phyloP scores from a whole-genome alignment of 805 yeast genomes.

The Kregervanrija fluxuum region DNA sequence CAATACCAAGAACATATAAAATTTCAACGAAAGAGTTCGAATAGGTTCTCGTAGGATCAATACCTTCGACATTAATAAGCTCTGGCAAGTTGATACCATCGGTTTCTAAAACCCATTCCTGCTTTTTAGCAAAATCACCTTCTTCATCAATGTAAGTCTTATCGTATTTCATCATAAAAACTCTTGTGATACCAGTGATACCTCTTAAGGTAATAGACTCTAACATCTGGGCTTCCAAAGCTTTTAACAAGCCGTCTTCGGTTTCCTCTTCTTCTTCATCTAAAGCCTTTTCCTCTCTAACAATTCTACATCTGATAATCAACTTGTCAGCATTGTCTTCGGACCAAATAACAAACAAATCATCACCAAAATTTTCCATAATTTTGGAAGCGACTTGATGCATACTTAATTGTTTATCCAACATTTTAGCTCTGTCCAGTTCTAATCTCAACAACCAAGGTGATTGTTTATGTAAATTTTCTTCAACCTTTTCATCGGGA shows the following conservation, averaged over 20 bases:
- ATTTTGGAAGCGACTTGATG: constrained; percentile 96
- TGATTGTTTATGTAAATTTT: constrained; percentile 86
- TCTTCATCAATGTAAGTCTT: constrained; percentile 62
- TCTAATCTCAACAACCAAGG: constrained; percentile 98
- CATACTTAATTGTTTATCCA: constrained; percentile 96
- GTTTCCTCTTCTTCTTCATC: constrained; percentile 94
- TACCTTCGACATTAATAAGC: constrained; percentile 93
- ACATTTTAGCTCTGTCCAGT: constrained; percentile 97
- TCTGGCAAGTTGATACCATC: constrained; percentile 96
- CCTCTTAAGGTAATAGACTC: constrained; percentile 94
- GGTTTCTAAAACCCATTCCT: constrained; percentile 98
- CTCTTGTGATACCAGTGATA: constrained; percentile 87
- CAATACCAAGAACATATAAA: constrained; percentile 92
- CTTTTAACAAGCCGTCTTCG: constrained; percentile 93
- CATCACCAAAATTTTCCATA: constrained; percentile 87
- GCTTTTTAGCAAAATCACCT: constrained; percentile 84
- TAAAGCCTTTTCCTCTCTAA: constrained; percentile 88
- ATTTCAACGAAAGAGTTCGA: constrained; percentile 96
- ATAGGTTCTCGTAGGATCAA: constrained; percentile 82
- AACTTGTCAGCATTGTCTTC: constrained; percentile 98
- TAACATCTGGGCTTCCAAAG: constrained; percentile 93
- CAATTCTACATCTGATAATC: constrained; percentile 96
- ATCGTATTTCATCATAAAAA: constrained; percentile 83
- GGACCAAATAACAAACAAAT: constrained; percentile 95
- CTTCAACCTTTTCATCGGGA: constrained; percentile 96